A percentile compares a stretch with the other conserved stretches of the same genome.
Conservation (phyloP, 1,284 basidiomycete species). For the Moesziomyces antarcticus region DNA sequence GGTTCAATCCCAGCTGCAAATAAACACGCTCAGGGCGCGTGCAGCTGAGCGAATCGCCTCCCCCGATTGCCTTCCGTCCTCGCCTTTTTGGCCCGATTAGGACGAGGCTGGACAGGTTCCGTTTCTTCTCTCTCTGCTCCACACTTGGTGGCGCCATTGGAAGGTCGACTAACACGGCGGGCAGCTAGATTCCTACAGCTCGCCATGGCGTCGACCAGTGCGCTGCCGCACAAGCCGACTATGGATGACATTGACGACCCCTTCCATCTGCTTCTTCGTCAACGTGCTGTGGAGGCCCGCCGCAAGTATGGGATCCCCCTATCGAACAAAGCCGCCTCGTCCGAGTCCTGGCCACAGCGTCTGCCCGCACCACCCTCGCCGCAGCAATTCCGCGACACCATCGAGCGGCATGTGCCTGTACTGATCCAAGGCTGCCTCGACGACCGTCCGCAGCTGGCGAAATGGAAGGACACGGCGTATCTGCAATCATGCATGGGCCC, state of each 20-base stretch:
- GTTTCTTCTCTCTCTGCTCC: not conserved
- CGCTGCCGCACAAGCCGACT: not conserved
- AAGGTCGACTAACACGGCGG: no score
- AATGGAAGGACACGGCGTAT: conserved; percentile 53
- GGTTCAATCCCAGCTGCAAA: not conserved
- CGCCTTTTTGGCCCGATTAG: not conserved
- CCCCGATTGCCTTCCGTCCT: no score
- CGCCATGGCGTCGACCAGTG: not conserved
- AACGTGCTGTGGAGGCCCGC: conserved; percentile 19
- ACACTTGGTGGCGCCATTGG: not conserved
- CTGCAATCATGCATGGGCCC: conserved; percentile 44
- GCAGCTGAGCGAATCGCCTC: no score
- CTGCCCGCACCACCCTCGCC: conserved; percentile 18
- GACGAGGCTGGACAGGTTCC: no score
- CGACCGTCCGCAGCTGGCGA: conserved; percentile 15
- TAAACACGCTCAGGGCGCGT: not conserved
- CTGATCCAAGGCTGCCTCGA: conserved; percentile 37
- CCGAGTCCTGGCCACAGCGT: conserved; percentile 15
- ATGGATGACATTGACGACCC: conserved; percentile 15
- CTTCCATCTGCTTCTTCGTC: conserved; percentile 31
- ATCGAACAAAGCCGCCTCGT: not conserved
- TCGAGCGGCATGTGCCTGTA: conserved; percentile 43
- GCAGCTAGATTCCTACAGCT: not conserved
- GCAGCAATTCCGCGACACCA: conserved; percentile 11
- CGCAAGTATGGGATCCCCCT: conserved; percentile 25